These are phyloP conservation scores for Fusarium odoratissimum DNA, from an alignment of 2,329 filamentous ascomycete genomes.

Conservation along the genomic window DNA sequence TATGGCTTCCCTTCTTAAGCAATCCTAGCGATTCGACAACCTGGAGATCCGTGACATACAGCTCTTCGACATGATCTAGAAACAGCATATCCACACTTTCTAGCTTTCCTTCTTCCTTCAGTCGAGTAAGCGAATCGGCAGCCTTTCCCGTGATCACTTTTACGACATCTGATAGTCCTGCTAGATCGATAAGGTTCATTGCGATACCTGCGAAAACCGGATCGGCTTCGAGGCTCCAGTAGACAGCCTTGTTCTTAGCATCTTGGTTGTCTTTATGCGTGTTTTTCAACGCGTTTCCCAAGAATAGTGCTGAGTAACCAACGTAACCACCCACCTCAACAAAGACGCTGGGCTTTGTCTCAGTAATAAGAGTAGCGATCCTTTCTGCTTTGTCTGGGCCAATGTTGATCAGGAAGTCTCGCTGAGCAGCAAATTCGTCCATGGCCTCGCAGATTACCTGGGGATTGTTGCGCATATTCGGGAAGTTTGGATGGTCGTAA, in stretches of 20 bases:
- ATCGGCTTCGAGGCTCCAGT: neutral
- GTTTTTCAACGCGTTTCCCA: neutral
- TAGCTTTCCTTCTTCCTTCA: neutral
- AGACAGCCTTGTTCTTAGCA: rapidly evolving
- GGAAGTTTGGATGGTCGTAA: neutral
- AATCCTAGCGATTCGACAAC: neutral
- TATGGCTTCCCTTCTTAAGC: neutral
- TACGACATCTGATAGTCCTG: neutral
- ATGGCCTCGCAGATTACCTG: neutral
- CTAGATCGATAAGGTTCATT: neutral
- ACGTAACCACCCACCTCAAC: neutral
- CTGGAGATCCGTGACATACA: neutral
- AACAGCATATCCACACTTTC: neutral
- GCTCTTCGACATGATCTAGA: neutral
- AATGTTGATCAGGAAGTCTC: neutral
- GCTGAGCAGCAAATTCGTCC: neutral
- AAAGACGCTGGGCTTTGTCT: neutral
- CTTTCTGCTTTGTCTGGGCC: neutral
- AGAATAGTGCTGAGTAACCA: neutral
- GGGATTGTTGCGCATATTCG: neutral
- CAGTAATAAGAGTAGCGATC: neutral
- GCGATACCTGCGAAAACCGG: neutral
- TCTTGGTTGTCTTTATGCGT: neutral
- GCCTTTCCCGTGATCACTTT: neutral
- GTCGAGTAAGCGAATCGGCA: neutral